Conservation (phyloP, 2,329 filamentous ascomycete species). For the Colletotrichum paranaense region DNA sequence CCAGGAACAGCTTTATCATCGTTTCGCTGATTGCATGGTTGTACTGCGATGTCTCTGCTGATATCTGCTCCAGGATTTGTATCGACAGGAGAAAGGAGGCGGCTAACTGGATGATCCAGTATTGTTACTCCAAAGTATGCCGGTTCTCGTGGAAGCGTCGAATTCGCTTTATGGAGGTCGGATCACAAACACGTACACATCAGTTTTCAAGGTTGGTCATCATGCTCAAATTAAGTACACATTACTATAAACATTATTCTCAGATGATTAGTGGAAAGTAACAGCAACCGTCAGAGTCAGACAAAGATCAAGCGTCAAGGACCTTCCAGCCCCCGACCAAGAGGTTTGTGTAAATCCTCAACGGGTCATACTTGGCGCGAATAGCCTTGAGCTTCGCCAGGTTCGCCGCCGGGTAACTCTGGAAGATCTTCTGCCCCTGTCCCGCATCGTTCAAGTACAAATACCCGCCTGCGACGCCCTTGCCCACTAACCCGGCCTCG, state of each 20-base stretch:
- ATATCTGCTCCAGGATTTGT: background rate
- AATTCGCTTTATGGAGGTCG: no score
- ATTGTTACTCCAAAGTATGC: background rate
- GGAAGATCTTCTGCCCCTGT: slow-evolving; percentile 46
- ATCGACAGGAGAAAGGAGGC: background rate
- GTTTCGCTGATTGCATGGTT: background rate
- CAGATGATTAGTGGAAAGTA: background rate
- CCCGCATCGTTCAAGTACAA: slow-evolving; percentile 58
- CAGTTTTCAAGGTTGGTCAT: background rate
- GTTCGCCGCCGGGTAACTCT: slow-evolving; percentile 33
- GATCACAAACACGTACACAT: background rate
- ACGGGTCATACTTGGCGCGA: slow-evolving; percentile 34
- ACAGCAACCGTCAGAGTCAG: background rate
- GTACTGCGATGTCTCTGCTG: background rate
- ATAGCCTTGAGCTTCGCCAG: slow-evolving; percentile 24
- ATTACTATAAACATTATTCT: slow-evolving; percentile 1
- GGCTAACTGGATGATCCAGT: background rate
- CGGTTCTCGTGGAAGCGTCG: no score
- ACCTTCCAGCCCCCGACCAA: slow-evolving; percentile 33
- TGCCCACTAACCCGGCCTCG: slow-evolving; percentile 15
- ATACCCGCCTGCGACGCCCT: slow-evolving; percentile 26
- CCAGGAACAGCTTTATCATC: background rate
- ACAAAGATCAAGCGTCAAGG: background rate
- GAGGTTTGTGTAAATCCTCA: slow-evolving; percentile 22
- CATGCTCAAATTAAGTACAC: background rate